Conservation (phyloP, 108 stramenopile genomes). For the Skeletonema grethae region DNA sequence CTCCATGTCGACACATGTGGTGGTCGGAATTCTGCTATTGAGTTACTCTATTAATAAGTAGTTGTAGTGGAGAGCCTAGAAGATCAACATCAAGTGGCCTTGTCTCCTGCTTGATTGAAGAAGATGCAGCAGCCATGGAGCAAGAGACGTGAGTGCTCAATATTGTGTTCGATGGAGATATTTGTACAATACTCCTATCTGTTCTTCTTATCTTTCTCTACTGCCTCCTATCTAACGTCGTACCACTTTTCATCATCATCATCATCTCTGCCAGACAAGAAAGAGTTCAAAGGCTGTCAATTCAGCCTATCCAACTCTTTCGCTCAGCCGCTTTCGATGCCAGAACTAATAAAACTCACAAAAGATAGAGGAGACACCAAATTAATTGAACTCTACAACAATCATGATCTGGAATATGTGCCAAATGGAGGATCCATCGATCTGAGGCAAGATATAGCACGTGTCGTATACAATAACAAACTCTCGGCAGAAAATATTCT, state of each 20-base stretch:
- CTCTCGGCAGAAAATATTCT: slow-evolving; percentile 61
- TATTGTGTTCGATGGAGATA: not conserved
- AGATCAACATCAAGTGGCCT: too few relatives aligned
- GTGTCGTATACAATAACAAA: slow-evolving; percentile 47
- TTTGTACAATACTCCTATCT: not conserved
- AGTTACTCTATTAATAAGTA: too few relatives aligned
- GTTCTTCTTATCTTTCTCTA: not conserved
- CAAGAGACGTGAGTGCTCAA: slow-evolving; percentile 24
- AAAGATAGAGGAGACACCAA: slow-evolving; percentile 39
- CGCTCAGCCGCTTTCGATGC: slow-evolving; percentile 62
- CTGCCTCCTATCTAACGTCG: not conserved
- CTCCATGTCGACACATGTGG: too few relatives aligned
- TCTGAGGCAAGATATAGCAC: slow-evolving; percentile 65
- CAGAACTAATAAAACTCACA: slow-evolving; percentile 55
- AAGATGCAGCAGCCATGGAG: slow-evolving; percentile 49
- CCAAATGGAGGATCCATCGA: slow-evolving; percentile 80
- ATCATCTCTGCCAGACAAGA: slow-evolving; percentile 50
- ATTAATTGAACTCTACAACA: slow-evolving; percentile 51
- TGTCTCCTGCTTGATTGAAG: not conserved
- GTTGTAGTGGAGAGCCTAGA: too few relatives aligned
- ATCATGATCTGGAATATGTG: slow-evolving; percentile 66
- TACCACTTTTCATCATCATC: not conserved
- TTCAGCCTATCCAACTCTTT: slow-evolving; percentile 82
- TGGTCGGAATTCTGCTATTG: too few relatives aligned
- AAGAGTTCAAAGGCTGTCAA: slow-evolving; percentile 53